Evolutionary conservation across 768 basidiomycete species (phyloP).

Genomic region (Pholiota conissans): DNA sequence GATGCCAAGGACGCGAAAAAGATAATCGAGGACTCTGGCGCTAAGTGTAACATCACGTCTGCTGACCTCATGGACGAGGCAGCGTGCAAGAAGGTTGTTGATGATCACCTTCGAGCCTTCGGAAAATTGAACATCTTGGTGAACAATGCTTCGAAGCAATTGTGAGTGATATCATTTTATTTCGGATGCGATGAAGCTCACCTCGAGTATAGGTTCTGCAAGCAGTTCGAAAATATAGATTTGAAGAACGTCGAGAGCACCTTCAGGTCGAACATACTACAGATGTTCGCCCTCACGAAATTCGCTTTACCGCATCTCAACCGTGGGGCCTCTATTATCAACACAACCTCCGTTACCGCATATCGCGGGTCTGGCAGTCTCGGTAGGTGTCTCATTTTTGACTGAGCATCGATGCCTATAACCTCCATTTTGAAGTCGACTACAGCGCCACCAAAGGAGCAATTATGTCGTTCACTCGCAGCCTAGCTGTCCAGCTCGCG

Average conservation of each 20-base stretch:
- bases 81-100: conserved; percentile 44
- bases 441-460: conserved; percentile 64
- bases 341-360: conserved; percentile 59
- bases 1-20: conserved; percentile 54
- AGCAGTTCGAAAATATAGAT: conserved; percentile 48
- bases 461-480: conserved; percentile 56
- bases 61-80: conserved; percentile 43
- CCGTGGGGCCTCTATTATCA: conserved; percentile 59
- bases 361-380: conserved; percentile 37
- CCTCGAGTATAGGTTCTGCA: conserved; percentile 31
- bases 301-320: conserved; percentile 58
- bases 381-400: too few relatives aligned
- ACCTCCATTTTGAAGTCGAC: conserved; percentile 39
- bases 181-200: neutral
- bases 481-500: conserved; percentile 50
- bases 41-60: conserved; percentile 32
- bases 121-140: conserved; percentile 55
- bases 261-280: conserved; percentile 57
- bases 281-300: conserved; percentile 59
- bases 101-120: conserved; percentile 46
- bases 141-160: conserved; percentile 58
- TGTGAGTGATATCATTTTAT: conserved; percentile 19
- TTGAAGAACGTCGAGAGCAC: conserved; percentile 53
- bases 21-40: conserved; percentile 42
- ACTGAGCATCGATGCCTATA: too few relatives aligned